A percentile compares a stretch with the other conserved stretches of the same genome.
Evolutionary conservation across 495 filamentous ascomycete genomes (phyloP).

Genomic region (Hypoxylon intermedium): DNA sequence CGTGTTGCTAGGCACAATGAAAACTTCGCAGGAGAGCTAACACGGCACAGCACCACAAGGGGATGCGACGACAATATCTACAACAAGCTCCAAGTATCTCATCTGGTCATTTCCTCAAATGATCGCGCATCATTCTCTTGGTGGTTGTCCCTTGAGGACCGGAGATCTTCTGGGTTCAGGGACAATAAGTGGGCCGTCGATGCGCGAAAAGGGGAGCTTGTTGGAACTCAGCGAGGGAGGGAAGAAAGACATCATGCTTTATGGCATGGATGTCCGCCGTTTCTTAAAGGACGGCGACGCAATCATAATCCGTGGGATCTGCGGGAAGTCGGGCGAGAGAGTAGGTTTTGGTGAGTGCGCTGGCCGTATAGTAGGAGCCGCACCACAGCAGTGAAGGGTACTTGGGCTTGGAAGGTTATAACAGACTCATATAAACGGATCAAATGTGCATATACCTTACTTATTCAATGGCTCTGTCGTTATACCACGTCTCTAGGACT

Average conservation of each 20-base stretch:
- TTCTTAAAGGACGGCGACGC: constrained; percentile 89
- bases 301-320: constrained; percentile 72
- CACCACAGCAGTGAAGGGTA: constrained; percentile 15
- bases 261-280: constrained; percentile 71
- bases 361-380: constrained; percentile 59
- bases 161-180: constrained; percentile 90
- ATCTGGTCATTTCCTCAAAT: constrained; percentile 95
- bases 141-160: constrained; percentile 79
- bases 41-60: constrained; percentile 61
- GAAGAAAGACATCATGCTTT: constrained; percentile 70
- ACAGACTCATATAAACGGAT: background rate
- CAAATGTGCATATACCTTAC: background rate
- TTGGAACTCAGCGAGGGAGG: constrained; percentile 76
- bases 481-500: background rate
- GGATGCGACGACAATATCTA: constrained; percentile 67
- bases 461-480: background rate
- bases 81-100: constrained; percentile 72
- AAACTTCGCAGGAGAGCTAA: constrained; percentile 1
- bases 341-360: constrained; percentile 79
- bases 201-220: constrained; percentile 71
- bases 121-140: constrained; percentile 88
- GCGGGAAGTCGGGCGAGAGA: constrained; percentile 60
- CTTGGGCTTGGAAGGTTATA: too few relatives aligned
- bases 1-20: constrained; percentile 30
- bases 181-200: constrained; percentile 80